Evolutionary conservation across 805 yeast species (phyloP).

Genomic region (Kazachstania kunashirensis): DNA sequence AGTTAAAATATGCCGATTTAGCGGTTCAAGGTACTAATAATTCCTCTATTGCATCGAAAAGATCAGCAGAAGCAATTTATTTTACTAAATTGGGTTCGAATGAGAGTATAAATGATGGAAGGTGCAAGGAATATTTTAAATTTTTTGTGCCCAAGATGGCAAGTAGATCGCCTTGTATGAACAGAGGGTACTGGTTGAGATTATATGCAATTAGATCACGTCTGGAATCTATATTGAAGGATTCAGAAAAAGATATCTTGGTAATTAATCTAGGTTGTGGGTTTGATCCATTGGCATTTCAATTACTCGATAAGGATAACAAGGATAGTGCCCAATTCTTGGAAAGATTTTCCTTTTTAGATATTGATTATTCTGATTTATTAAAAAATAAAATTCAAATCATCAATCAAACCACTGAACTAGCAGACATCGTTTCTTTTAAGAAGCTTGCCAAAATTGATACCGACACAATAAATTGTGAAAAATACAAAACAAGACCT

Average conservation of each 20-base stretch:
- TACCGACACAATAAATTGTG: conserved; percentile 29
- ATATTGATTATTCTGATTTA: conserved; percentile 68
- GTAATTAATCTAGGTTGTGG: conserved; percentile 76
- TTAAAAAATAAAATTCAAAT: conserved; percentile 45
- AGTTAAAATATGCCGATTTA: conserved; percentile 45
- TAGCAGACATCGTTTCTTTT: conserved; percentile 37
- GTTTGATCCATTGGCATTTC: conserved; percentile 54
- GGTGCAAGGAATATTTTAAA: conserved; percentile 44
- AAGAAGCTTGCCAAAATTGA: conserved; percentile 10
- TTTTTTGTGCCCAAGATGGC: conserved; percentile 50
- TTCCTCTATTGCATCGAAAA: conserved; percentile 71
- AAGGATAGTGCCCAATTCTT: conserved; percentile 22
- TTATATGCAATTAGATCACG: conserved; percentile 56
- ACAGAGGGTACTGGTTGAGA: conserved; percentile 76
- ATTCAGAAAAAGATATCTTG: conserved; percentile 25
- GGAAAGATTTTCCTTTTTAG: conserved; percentile 43
- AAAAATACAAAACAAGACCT: conserved; percentile 47
- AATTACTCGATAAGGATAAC: conserved; percentile 32
- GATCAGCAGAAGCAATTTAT: conserved; percentile 67
- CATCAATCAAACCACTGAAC: conserved; percentile 40
- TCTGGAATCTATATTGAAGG: conserved; percentile 39
- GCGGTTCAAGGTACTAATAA: conserved; percentile 80
- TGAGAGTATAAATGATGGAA: conserved; percentile 11
- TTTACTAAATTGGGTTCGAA: conserved; percentile 17
- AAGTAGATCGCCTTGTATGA: conserved; percentile 70